phyloP scores from a whole-genome alignment of 2,329 filamentous ascomycete genomes.

The Xylaria polymorpha region DNA sequence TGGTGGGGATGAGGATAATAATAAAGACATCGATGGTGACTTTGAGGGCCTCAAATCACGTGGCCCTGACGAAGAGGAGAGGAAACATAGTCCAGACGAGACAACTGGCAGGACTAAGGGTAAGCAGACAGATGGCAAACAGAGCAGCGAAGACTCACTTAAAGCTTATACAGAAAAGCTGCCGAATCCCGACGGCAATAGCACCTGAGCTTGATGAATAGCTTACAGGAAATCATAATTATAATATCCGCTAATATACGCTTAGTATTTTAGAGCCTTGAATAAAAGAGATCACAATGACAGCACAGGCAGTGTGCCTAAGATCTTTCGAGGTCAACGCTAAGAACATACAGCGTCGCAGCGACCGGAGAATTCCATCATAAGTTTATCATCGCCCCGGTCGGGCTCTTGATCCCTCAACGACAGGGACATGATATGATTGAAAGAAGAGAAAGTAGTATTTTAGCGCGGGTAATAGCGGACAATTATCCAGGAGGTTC shows the following conservation, averaged over 20 bases:
- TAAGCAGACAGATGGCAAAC: conserved; percentile 20
- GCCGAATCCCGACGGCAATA: conserved; percentile 44
- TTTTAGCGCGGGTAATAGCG: too few relatives aligned
- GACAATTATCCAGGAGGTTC: background rate
- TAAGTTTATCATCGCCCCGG: background rate
- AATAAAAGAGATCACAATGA: background rate
- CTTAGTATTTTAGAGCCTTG: background rate
- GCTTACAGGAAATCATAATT: background rate
- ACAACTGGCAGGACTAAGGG: conserved; percentile 15
- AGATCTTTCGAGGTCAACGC: background rate
- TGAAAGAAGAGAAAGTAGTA: background rate
- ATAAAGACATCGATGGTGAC: conserved; percentile 42
- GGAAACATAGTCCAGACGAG: background rate
- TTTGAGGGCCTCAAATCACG: conserved; percentile 40
- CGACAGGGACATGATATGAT: background rate
- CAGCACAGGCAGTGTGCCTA: background rate
- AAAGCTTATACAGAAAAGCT: conserved; percentile 48
- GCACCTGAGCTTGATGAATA: conserved; percentile 17
- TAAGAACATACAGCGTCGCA: background rate
- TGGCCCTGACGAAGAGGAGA: conserved; percentile 24
- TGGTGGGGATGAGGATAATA: conserved; percentile 35
- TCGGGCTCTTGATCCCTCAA: background rate
- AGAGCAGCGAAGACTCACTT: conserved; percentile 39
- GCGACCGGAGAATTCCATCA: background rate
- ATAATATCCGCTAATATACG: background rate